Conservation (phyloP, 2,329 filamentous ascomycete genomes). For the Stenocarpella maydis region DNA sequence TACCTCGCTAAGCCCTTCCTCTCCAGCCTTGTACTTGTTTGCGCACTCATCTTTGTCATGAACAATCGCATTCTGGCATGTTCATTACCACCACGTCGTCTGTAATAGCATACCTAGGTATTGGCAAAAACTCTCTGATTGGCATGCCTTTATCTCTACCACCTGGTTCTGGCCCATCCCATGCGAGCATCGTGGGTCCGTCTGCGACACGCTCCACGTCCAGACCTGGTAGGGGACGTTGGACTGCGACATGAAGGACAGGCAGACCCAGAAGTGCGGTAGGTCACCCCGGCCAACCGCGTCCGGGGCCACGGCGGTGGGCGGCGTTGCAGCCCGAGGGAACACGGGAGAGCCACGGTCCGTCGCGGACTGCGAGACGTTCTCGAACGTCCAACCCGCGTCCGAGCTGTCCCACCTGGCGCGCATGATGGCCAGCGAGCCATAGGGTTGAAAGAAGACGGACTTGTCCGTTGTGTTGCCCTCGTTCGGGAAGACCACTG, state of each 20-base stretch:
- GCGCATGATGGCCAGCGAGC: constrained; percentile 28
- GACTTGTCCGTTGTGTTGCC: constrained; percentile 26
- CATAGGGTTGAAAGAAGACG: constrained; percentile 28
- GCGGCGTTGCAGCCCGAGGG: constrained; percentile 15
- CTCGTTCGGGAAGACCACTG: constrained; percentile 24
- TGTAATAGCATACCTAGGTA: too few relatives aligned
- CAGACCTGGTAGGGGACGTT: constrained; percentile 23
- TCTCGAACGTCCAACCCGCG: constrained; percentile 24
- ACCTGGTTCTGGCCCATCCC: too few relatives aligned
- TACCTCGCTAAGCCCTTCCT: background rate
- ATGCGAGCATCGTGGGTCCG: too few relatives aligned
- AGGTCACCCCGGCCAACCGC: constrained; percentile 2
- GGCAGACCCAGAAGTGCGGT: constrained; percentile 18
- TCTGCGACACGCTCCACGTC: constrained; percentile 25
- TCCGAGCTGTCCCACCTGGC: constrained; percentile 13
- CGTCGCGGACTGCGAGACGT: constrained; percentile 28
- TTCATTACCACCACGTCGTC: too few relatives aligned
- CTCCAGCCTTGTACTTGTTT: too few relatives aligned
- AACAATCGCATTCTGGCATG: too few relatives aligned
- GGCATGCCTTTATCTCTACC: too few relatives aligned
- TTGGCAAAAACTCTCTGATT: too few relatives aligned
- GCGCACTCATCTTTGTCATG: too few relatives aligned
- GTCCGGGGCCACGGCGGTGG: constrained; percentile 16
- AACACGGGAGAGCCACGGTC: constrained; percentile 24
- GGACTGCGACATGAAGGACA: constrained; percentile 22